A percentile compares a stretch with the other conserved stretches of the same genome.
Evolutionary conservation across 73 alveolate genomes (phyloP).

Genomic region (Tetrahymena thermophila): DNA sequence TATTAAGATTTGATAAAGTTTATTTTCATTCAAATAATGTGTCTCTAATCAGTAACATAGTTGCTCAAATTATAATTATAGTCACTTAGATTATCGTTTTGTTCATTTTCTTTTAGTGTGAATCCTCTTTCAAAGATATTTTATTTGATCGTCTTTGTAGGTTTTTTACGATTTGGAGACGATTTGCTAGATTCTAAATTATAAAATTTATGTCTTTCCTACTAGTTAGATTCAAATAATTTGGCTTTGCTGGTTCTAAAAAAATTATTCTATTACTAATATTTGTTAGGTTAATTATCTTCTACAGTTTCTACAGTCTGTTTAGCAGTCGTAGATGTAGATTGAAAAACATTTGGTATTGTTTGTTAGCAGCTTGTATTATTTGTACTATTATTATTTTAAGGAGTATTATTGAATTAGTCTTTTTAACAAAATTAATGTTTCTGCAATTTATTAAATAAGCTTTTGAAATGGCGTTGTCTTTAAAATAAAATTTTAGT

Average conservation of each 20-base stretch:
- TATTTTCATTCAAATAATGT: neutral
- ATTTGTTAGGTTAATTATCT: neutral
- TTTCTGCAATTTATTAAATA: neutral
- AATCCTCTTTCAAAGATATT: neutral
- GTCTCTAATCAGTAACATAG: neutral
- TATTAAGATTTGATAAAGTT: neutral
- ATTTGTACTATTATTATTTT: neutral
- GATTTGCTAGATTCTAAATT: neutral
- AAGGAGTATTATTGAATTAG: neutral
- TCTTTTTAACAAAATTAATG: neutral
- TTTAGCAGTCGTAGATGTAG: neutral
- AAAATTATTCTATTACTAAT: neutral
- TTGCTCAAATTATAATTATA: neutral
- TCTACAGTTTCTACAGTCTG: neutral
- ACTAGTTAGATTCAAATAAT: neutral
- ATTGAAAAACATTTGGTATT: neutral
- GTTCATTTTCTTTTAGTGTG: neutral
- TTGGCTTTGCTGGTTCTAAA: neutral
- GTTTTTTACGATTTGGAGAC: neutral
- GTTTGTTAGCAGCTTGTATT: neutral
- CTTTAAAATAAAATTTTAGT: neutral
- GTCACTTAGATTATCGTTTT: neutral
- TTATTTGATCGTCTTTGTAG: neutral
- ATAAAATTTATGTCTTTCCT: neutral
- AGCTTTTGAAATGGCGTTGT: neutral